Conservation (phyloP, 176 grass and related monocot genomes). For the Zoysia pacifica region DNA sequence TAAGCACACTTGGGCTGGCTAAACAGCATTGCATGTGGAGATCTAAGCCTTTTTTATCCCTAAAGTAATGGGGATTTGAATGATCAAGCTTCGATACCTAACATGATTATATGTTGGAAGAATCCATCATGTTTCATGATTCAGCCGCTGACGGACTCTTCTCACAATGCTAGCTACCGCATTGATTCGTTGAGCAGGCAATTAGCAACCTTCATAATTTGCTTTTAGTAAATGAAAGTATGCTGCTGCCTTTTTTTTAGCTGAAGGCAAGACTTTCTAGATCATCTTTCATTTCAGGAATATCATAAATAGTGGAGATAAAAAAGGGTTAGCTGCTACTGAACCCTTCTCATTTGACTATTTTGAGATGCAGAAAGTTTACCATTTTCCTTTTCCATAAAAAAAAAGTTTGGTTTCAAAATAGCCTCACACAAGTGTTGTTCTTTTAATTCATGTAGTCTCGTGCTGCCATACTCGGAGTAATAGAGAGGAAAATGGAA, state of each 20-base stretch:
- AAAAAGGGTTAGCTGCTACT: not conserved
- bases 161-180: conserved; percentile 20
- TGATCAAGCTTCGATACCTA: conserved; percentile 50
- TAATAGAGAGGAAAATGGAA: conserved; percentile 88
- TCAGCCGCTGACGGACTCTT: conserved; percentile 46
- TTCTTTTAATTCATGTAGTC: conserved; percentile 41
- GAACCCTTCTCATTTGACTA: not conserved
- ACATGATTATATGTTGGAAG: conserved; percentile 46
- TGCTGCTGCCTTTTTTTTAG: conserved; percentile 6
- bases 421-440: not conserved
- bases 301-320: not conserved
- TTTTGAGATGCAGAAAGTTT: not conserved
- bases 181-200: conserved; percentile 20
- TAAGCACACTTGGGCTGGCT: conserved; percentile 12
- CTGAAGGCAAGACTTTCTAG: not conserved
- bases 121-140: conserved; percentile 60
- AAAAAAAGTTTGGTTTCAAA: not conserved
- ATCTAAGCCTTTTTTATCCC: not conserved
- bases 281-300: not conserved
- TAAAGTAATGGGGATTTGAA: conserved; percentile 37
- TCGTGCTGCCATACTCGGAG: conserved; percentile 68
- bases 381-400: not conserved
- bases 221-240: conserved; percentile 22
- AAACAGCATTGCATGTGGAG: conserved; percentile 42
- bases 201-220: conserved; percentile 40